A percentile compares a stretch with the other conserved stretches of the same genome.
Conservation (phyloP, 2,329 filamentous ascomycete species). For the Berkeleyomyces rouxiae region DNA sequence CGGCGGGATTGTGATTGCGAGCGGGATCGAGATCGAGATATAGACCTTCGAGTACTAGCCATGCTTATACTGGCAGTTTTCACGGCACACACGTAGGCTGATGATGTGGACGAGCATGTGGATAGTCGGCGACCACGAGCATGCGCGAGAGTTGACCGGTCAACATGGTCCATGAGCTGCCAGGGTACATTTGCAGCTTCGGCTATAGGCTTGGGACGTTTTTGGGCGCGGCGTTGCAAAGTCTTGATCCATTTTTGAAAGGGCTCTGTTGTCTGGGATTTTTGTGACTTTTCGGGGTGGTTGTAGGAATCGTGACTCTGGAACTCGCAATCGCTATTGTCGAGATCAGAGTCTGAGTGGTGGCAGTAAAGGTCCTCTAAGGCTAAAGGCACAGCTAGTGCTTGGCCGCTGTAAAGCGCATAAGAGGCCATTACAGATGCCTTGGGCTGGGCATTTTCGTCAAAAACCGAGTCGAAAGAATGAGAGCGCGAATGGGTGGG, state of each 20-base stretch:
- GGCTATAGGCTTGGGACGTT: slow-evolving; percentile 21
- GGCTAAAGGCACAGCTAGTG: slow-evolving; percentile 3
- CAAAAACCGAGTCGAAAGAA: slow-evolving; percentile 11
- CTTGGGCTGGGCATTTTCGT: slow-evolving; percentile 13
- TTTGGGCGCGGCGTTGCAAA: slow-evolving; percentile 40
- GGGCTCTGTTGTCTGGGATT: slow-evolving; percentile 17
- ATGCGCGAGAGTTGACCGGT: slow-evolving; percentile 15
- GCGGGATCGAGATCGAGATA: slow-evolving; percentile 16
- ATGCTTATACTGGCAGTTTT: slow-evolving; percentile 69
- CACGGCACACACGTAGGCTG: slow-evolving; percentile 63
- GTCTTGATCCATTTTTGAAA: slow-evolving; percentile 62
- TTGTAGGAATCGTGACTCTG: neutral
- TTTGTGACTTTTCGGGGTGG: neutral
- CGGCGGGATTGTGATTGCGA: slow-evolving; percentile 1
- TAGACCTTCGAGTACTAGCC: slow-evolving; percentile 47
- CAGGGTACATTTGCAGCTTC: slow-evolving; percentile 21
- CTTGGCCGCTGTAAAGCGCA: slow-evolving; percentile 13
- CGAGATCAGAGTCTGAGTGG: neutral
- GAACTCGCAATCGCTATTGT: slow-evolving; percentile 1
- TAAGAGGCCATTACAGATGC: slow-evolving; percentile 13
- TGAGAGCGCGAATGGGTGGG: slow-evolving; percentile 10
- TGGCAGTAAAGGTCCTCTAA: neutral
- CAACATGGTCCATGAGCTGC: slow-evolving; percentile 19
- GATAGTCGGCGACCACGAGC: slow-evolving; percentile 7
- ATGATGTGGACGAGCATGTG: slow-evolving; percentile 54